Percentiles rank a stretch among this genome's conserved stretches.
Evolutionary conservation across 192 early-diverging fungal species (phyloP).

Genomic region (Gryganskiella cystojenkinii): DNA sequence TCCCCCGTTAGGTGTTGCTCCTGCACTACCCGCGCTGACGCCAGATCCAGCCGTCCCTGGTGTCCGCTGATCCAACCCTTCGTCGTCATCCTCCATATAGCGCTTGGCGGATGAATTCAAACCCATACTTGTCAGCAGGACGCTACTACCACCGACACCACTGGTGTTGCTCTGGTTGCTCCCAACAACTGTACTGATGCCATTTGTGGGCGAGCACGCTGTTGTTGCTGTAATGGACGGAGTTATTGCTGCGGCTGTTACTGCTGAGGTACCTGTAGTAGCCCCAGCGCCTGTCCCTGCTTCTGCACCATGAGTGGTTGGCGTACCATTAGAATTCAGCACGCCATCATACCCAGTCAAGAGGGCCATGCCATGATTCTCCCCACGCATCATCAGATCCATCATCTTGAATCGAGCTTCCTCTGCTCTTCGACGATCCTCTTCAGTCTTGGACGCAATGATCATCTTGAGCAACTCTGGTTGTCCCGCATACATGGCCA

Average conservation of each 20-base stretch:
- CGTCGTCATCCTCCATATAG: constrained; percentile 29
- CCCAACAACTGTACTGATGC: too few relatives aligned
- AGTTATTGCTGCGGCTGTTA: constrained; percentile 12
- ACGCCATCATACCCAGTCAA: constrained; percentile 36
- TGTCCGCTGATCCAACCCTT: constrained; percentile 9
- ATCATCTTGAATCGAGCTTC: constrained; percentile 64
- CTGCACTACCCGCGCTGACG: not conserved
- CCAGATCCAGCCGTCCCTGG: constrained; percentile 9
- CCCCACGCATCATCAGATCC: constrained; percentile 57
- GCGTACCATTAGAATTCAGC: constrained; percentile 4
- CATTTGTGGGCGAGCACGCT: not conserved
- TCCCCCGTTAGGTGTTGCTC: not conserved
- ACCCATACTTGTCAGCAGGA: not conserved
- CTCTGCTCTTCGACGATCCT: constrained; percentile 66
- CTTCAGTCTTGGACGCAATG: constrained; percentile 63
- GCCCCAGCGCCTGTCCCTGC: constrained; percentile 7
- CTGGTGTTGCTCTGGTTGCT: not conserved
- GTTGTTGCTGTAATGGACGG: constrained; percentile 11
- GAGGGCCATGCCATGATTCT: constrained; percentile 23
- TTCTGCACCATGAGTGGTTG: constrained; percentile 1
- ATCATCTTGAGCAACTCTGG: constrained; percentile 67
- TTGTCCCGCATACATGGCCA: constrained; percentile 56
- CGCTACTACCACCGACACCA: not conserved
- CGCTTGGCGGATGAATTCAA: constrained; percentile 20
- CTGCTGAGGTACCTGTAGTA: constrained; percentile 18